A percentile compares a stretch with the other conserved stretches of the same genome.
Conservation (phyloP, 371 early-diverging fungal species). For the Mucor indicus region DNA sequence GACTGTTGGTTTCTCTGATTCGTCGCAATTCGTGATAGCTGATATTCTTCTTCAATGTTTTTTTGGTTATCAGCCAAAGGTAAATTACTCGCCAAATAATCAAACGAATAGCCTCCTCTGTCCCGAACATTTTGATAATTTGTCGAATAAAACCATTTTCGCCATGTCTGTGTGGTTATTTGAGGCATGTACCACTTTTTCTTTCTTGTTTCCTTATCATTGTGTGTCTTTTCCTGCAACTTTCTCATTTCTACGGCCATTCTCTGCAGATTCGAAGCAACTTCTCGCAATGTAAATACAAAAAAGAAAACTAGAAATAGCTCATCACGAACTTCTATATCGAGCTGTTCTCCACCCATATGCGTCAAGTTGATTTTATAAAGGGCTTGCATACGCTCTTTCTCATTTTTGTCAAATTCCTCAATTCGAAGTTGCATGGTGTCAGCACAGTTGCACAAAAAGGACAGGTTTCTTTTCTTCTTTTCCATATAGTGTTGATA, state of each 20-base stretch:
- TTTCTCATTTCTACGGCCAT: slow-evolving; percentile 38
- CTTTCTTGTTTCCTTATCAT: slow-evolving; percentile 20
- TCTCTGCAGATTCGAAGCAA: slow-evolving; percentile 42
- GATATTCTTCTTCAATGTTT: slow-evolving; percentile 31
- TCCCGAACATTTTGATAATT: slow-evolving; percentile 35
- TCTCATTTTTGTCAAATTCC: slow-evolving; percentile 37
- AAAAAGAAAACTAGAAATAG: slow-evolving; percentile 61
- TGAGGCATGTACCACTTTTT: slow-evolving; percentile 52
- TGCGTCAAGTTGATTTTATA: slow-evolving; percentile 33
- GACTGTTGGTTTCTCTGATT: slow-evolving; percentile 4
- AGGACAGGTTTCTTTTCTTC: background rate
- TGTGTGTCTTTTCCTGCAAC: slow-evolving; percentile 10
- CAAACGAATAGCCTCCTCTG: slow-evolving; percentile 33
- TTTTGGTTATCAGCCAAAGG: slow-evolving; percentile 6
- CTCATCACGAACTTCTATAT: slow-evolving; percentile 51
- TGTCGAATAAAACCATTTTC: slow-evolving; percentile 40
- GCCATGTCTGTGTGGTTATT: slow-evolving; percentile 49
- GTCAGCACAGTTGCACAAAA: slow-evolving; percentile 22
- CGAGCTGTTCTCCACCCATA: slow-evolving; percentile 27
- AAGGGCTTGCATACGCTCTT: slow-evolving; percentile 34
- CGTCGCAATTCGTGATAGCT: slow-evolving; percentile 21
- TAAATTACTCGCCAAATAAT: slow-evolving; percentile 16
- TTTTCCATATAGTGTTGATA: no score
- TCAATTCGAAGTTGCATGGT: slow-evolving; percentile 19
- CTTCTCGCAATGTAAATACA: slow-evolving; percentile 55